phyloP scores from a whole-genome alignment of 331 rosid genomes.

The Prunus yedoensis region DNA sequence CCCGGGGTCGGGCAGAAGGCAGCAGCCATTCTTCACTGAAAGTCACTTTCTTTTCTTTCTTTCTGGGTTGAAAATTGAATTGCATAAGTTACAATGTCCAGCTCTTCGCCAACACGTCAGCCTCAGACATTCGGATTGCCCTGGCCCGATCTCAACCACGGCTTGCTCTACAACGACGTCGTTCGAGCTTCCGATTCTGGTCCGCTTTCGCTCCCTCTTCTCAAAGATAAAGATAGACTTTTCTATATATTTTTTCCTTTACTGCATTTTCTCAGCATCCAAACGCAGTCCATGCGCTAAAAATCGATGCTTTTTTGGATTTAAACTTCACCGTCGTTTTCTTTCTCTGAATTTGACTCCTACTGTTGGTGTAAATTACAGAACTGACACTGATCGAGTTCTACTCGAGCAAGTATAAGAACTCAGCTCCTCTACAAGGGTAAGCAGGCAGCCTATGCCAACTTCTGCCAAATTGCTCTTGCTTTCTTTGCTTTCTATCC shows the following conservation, averaged over 20 bases:
- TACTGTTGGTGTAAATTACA: conserved; percentile 27
- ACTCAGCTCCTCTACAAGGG: conserved; percentile 85
- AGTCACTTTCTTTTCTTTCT: not conserved
- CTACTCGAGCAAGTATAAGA: conserved; percentile 68
- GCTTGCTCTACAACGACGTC: conserved; percentile 71
- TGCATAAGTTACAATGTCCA: conserved; percentile 4
- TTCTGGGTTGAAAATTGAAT: not conserved
- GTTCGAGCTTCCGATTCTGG: conserved; percentile 66
- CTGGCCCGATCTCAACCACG: conserved; percentile 84
- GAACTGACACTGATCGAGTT: conserved; percentile 61
- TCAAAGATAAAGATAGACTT: not conserved
- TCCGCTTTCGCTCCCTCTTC: conserved; percentile 16
- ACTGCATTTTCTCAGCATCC: not conserved
- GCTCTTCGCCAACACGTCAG: conserved; percentile 13
- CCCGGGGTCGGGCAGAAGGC: not conserved
- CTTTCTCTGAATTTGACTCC: not conserved
- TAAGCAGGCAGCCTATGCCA: conserved; percentile 23
- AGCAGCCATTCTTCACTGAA: not conserved
- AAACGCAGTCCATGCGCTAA: not conserved
- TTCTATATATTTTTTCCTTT: not conserved
- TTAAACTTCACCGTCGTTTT: not conserved
- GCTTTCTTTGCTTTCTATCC: not conserved
- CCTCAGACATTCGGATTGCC: conserved; percentile 50
- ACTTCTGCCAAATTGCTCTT: not conserved
- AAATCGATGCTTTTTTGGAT: not conserved